Evolutionary conservation across 371 early-diverging fungal genomes (phyloP).

Genomic region (Mortierella sp.): DNA sequence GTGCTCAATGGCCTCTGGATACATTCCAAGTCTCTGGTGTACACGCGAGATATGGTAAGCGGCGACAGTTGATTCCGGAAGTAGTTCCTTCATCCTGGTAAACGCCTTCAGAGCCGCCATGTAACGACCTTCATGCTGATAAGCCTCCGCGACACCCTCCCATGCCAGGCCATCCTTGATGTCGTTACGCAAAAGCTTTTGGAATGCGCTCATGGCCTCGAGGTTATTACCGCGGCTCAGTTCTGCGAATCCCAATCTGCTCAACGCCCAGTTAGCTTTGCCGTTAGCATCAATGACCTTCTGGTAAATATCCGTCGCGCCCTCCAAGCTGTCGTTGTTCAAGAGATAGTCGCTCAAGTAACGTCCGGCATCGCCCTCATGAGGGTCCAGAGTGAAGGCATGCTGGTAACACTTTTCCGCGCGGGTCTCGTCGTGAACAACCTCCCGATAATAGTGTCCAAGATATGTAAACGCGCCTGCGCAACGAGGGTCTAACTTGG

Average conservation of each 20-base stretch:
- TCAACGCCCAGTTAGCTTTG: slow-evolving; percentile 83
- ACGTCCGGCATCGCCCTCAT: slow-evolving; percentile 79
- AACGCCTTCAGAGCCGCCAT: slow-evolving; percentile 88
- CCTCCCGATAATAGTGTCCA: slow-evolving; percentile 83
- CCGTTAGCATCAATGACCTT: slow-evolving; percentile 59
- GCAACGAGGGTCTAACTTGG: slow-evolving; percentile 76
- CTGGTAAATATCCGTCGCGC: slow-evolving; percentile 71
- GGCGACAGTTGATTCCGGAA: slow-evolving; percentile 65
- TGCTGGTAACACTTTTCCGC: slow-evolving; percentile 89
- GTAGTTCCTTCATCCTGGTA: slow-evolving; percentile 77
- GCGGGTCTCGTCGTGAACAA: slow-evolving; percentile 74
- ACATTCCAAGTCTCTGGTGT: slow-evolving; percentile 74
- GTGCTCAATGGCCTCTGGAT: slow-evolving; percentile 73
- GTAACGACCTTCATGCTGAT: slow-evolving; percentile 87
- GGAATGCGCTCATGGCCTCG: slow-evolving; percentile 86
- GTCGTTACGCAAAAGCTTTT: slow-evolving; percentile 82
- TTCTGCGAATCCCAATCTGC: slow-evolving; percentile 79
- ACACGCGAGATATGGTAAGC: slow-evolving; percentile 71
- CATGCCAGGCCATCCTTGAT: slow-evolving; percentile 77
- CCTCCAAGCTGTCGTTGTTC: slow-evolving; percentile 61
- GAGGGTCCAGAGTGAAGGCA: slow-evolving; percentile 75
- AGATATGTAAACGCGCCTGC: slow-evolving; percentile 82
- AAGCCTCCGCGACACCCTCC: slow-evolving; percentile 92
- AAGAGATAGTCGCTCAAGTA: slow-evolving; percentile 74
- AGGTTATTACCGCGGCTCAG: slow-evolving; percentile 72